These are phyloP conservation scores for Neurospora crassa DNA, from an alignment of 2,329 filamentous ascomycete species.

Conservation along the genomic window DNA sequence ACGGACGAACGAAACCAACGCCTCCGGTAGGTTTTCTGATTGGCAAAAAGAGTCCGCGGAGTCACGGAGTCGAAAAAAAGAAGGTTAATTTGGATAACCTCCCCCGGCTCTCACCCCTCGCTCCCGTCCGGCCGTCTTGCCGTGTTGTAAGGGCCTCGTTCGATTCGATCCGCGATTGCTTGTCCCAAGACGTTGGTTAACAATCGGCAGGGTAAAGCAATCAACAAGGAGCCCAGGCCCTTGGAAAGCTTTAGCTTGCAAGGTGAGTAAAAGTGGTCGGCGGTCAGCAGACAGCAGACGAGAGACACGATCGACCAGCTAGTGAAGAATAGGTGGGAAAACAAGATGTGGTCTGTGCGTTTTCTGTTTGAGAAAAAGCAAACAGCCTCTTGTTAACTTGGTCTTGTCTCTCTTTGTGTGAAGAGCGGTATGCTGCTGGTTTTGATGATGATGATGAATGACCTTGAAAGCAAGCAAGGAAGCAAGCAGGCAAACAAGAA, in stretches of 20 bases:
- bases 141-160: background rate
- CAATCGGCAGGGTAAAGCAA: background rate
- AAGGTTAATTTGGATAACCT: background rate
- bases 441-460: background rate
- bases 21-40: background rate
- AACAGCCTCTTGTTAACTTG: background rate
- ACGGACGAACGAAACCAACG: background rate
- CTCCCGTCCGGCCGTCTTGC: background rate
- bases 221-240: background rate
- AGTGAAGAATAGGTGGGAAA: background rate
- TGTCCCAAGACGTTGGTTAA: background rate
- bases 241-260: background rate
- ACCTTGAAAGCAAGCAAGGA: background rate
- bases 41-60: background rate
- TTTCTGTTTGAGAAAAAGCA: background rate
- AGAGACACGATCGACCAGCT: background rate
- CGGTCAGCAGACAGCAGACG: background rate
- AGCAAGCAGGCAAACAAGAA: background rate
- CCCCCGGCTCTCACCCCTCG: background rate
- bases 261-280: background rate
- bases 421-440: background rate
- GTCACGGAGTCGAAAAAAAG: background rate
- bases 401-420: background rate
- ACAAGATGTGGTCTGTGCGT: background rate
- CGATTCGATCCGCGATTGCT: background rate